These are phyloP conservation scores for Tubosaeta brunneosetosa DNA, from an alignment of 768 basidiomycete species.

Conservation along the genomic window DNA sequence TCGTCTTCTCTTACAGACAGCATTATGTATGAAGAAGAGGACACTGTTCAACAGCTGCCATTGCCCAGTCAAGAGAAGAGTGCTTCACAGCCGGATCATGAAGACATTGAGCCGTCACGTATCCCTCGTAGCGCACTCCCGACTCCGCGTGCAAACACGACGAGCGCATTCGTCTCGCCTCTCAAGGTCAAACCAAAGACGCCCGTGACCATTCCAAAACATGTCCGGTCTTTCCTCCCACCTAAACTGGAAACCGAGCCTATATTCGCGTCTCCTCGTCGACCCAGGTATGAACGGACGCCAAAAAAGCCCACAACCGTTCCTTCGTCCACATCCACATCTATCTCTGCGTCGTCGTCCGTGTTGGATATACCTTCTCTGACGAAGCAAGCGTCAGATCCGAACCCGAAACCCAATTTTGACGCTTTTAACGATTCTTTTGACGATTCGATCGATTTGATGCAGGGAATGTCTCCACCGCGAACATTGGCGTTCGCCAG, in stretches of 20 bases:
- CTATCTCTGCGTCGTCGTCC: constrained; percentile 28
- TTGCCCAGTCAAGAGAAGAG: constrained; percentile 38
- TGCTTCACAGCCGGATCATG: constrained; percentile 40
- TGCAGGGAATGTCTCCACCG: constrained; percentile 48
- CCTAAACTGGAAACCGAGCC: constrained; percentile 63
- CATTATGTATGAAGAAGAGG: constrained; percentile 29
- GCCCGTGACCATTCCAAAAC: constrained; percentile 45
- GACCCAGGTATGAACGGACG: constrained; percentile 27
- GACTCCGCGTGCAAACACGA: constrained; percentile 35
- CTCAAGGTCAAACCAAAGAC: constrained; percentile 56
- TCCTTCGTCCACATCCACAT: constrained; percentile 23
- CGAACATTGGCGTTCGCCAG: constrained; percentile 50
- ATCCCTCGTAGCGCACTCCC: constrained; percentile 22
- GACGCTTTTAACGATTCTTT: constrained; percentile 28
- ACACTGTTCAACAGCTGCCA: constrained; percentile 22
- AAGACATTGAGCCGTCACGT: constrained; percentile 40
- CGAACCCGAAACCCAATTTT: constrained; percentile 43
- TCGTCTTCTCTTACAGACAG: constrained; percentile 20
- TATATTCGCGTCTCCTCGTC: constrained; percentile 39
- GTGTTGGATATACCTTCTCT: constrained; percentile 50
- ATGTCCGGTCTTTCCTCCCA: constrained; percentile 59
- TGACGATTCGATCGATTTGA: constrained; percentile 37
- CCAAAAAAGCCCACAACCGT: constrained; percentile 20
- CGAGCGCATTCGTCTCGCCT: constrained; percentile 39
- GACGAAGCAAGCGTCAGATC: constrained; percentile 31